Conservation (phyloP, 78 protist genomes). For the slime mould (Dictyostelium discoideum) region DNA sequence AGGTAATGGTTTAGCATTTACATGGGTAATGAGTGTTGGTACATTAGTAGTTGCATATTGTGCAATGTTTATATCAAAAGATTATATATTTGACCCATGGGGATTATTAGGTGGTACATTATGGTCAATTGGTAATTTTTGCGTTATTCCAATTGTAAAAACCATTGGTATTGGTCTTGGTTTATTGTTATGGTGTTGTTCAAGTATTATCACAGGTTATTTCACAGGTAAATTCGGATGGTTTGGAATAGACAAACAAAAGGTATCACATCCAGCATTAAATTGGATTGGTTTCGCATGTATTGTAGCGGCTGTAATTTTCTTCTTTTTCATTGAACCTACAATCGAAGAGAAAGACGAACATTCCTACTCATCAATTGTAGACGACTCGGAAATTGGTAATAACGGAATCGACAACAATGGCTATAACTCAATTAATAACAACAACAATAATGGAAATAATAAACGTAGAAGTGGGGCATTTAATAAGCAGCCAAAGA, state of each 20-base stretch:
- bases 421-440: neutral
- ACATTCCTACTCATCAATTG: constrained; percentile 20
- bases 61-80: constrained; percentile 44
- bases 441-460: neutral
- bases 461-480: neutral
- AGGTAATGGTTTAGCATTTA: constrained; percentile 76
- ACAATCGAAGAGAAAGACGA: constrained; percentile 42
- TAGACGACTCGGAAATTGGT: constrained; percentile 6
- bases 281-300: constrained; percentile 74
- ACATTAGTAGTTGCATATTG: constrained; percentile 30
- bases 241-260: constrained; percentile 77
- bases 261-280: constrained; percentile 21
- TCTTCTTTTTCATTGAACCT: constrained; percentile 79
- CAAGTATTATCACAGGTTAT: constrained; percentile 87
- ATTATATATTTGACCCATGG: constrained; percentile 44
- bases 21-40: constrained; percentile 76
- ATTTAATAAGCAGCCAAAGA: neutral
- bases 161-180: constrained; percentile 90
- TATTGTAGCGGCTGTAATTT: constrained; percentile 48
- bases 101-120: constrained; percentile 60
- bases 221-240: constrained; percentile 86
- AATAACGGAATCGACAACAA: neutral
- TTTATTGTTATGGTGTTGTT: constrained; percentile 86
- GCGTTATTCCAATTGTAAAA: constrained; percentile 87
- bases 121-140: constrained; percentile 82